phyloP scores from a whole-genome alignment of 2,329 filamentous ascomycete species.

The Paecilomyces formosus region DNA sequence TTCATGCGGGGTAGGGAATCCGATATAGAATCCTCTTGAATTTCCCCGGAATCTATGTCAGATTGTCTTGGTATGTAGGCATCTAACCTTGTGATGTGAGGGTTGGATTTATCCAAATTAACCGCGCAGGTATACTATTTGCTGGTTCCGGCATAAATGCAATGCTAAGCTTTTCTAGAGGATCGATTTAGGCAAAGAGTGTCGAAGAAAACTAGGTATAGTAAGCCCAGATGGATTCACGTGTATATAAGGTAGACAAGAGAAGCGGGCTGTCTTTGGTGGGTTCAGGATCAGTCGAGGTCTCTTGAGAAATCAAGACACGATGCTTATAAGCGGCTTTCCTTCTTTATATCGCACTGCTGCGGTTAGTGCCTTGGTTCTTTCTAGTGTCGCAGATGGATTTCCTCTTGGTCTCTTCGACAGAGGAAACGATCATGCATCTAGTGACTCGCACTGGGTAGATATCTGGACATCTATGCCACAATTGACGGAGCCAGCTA shows the following conservation, averaged over 20 bases:
- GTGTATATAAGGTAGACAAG: background rate
- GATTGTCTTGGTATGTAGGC: background rate
- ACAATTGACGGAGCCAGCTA: conserved; percentile 55
- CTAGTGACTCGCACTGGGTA: conserved; percentile 45
- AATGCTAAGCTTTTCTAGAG: background rate
- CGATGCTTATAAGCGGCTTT: background rate
- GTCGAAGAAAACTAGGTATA: background rate
- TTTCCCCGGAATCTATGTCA: background rate
- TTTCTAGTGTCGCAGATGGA: background rate
- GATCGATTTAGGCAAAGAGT: background rate
- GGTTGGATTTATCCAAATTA: background rate
- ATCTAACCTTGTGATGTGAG: background rate
- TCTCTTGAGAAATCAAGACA: background rate
- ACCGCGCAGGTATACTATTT: background rate
- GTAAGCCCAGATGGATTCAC: background rate
- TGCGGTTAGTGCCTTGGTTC: background rate
- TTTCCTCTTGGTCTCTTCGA: background rate
- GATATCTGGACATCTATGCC: conserved; percentile 61
- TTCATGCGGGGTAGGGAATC: background rate
- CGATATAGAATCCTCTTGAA: background rate
- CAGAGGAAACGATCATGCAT: background rate
- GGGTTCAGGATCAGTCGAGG: background rate
- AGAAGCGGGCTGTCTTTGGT: background rate
- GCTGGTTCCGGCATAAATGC: background rate
- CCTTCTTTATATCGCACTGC: background rate